Percentiles rank a stretch among this genome's conserved stretches.
Conservation (phyloP, 1,139 yeast species). For the Scheffersomyces segobiensis region DNA sequence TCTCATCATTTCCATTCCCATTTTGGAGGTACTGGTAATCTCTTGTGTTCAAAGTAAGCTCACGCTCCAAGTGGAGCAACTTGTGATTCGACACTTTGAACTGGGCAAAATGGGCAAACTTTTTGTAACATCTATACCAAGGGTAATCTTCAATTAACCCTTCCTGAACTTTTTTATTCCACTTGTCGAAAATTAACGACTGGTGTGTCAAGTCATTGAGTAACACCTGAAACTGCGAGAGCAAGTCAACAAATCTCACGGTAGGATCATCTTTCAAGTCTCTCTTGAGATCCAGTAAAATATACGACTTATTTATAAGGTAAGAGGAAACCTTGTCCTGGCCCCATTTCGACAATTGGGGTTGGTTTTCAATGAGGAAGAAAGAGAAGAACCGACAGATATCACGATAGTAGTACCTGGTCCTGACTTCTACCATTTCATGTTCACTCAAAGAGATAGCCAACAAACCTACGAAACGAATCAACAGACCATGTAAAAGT, state of each 20-base stretch:
- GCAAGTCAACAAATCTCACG: constrained; percentile 19
- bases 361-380: neutral
- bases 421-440: constrained; percentile 34
- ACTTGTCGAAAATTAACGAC: constrained; percentile 33
- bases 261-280: constrained; percentile 12
- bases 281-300: constrained; percentile 22
- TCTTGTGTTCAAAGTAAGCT: constrained; percentile 22
- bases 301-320: constrained; percentile 20
- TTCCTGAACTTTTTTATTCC: constrained; percentile 41
- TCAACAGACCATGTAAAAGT: constrained; percentile 38
- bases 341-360: constrained; percentile 18
- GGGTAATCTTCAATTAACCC: constrained; percentile 63
- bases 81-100: constrained; percentile 57
- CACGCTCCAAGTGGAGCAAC: constrained; percentile 49
- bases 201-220: constrained; percentile 27
- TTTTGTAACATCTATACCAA: constrained; percentile 63
- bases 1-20: constrained; percentile 2
- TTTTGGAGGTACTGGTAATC: constrained; percentile 23
- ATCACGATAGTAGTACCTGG: neutral
- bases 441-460: constrained; percentile 41
- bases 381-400: constrained; percentile 14
- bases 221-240: constrained; percentile 15
- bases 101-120: constrained; percentile 57
- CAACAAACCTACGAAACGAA: constrained; percentile 39
- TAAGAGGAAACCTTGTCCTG: constrained; percentile 20